Base-by-base conservation (phyloP, 495 filamentous ascomycete genomes). In the Cudoniella acicularis region DNA sequence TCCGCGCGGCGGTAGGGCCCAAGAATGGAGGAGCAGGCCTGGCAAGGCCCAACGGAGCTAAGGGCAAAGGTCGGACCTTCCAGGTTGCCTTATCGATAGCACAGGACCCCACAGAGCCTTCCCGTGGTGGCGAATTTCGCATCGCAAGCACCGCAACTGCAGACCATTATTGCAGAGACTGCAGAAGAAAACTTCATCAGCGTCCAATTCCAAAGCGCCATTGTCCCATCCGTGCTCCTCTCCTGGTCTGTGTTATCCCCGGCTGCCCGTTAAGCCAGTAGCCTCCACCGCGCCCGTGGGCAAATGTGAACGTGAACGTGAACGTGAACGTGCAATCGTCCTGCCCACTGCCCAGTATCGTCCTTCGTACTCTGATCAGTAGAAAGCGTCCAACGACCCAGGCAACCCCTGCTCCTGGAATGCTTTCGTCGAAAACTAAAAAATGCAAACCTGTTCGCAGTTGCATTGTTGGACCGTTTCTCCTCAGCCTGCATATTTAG, bases 401-500 rank as follows among this genome's bases (percentile, higher is more conserved):
- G 4, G 30, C 30, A 4, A 36, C 13, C 30, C 30, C 30, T 36
- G 30, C 4, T 36, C 30, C 30, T 36, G 4, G 36, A 27, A 53
- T 27, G 36, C 18, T 36, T 13, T 24, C 23, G 22, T 27, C 30
- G 21, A 24, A 26, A 3, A 13, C 11, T 8, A 4, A n/a, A 24
- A 41, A 36, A 40, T 27, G 26, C 26, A 26, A 26, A 55, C 52
- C 40, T 27, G 18, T 24, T 27, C 52, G 16, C 54, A n/a, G 20
- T 48, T 30, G 16, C 54, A 24, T 17, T 24, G 54, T 22, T 49
- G 47, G 25, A 57, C 10, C 18, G 48, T 40, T 25, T 18, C 27
- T 51, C 1, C 46, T 57, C 47, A 22, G 55, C 46, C 46, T 43
- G 55, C 55, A 51, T 57, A 57, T 51, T 57, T 57, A 57, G 55